These are phyloP conservation scores for Collariella sp. DNA, from an alignment of 495 filamentous ascomycete genomes.

Conservation along the genomic window DNA sequence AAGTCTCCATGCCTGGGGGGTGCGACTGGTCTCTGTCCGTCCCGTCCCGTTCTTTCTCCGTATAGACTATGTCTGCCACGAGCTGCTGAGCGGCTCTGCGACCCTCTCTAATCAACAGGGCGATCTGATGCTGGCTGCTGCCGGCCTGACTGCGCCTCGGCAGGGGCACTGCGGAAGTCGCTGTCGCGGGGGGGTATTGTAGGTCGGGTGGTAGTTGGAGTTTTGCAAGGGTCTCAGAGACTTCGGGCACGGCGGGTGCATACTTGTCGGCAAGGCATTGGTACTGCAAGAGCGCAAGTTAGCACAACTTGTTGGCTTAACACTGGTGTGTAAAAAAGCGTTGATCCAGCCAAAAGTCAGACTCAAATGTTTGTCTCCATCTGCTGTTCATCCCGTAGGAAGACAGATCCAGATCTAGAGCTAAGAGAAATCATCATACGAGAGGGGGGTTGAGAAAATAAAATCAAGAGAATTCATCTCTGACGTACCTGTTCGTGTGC, in stretches of 20 bases:
- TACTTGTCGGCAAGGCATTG: conserved; percentile 51
- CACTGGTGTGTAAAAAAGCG: conserved; percentile 17
- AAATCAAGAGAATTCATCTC: conserved; percentile 7
- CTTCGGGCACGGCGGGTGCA: conserved; percentile 44
- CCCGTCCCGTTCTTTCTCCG: conserved; percentile 31
- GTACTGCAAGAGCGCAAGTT: conserved; percentile 31
- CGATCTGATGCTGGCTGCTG: conserved; percentile 45
- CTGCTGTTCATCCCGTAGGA: conserved; percentile 27
- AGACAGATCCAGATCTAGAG: conserved; percentile 63
- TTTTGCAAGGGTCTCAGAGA: conserved; percentile 46
- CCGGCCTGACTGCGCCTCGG: conserved; percentile 33
- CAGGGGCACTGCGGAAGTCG: conserved; percentile 42
- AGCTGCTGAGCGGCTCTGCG: conserved; percentile 41
- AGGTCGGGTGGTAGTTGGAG: conserved; percentile 47
- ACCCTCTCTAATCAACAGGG: conserved; percentile 47
- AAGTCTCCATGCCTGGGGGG: conserved; percentile 28
- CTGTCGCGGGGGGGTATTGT: conserved; percentile 34
- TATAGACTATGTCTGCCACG: conserved; percentile 31
- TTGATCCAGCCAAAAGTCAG: conserved; percentile 31
- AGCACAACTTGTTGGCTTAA: conserved; percentile 10
- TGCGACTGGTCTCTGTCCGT: conserved; percentile 34
- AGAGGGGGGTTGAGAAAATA: conserved; percentile 9
- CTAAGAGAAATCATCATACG: conserved; percentile 53
- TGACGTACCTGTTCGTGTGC: conserved; percentile 47
- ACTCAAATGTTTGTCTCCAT: conserved; percentile 42